Base-by-base conservation (phyloP, 805 yeast genomes). In the Kluyveromyces lactis region DNA sequence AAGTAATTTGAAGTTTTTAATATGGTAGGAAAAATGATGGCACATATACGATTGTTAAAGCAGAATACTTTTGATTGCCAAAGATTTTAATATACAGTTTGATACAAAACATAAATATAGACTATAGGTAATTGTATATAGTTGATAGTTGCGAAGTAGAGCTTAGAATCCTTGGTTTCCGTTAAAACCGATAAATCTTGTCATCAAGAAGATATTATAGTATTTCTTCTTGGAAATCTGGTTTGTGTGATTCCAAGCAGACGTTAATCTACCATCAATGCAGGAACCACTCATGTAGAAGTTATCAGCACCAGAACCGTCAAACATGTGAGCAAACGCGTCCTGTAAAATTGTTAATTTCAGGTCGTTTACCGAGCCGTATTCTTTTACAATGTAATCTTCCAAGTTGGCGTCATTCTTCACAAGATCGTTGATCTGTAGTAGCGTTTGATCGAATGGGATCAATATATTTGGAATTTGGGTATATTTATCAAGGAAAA, bases 191-290 rank as follows among this genome's bases (percentile, higher is more conserved):
- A 77, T 71, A 53, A 83, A 83, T 0, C 87, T 86, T 15, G 82
- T 66, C 36, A 83, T 58, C 33, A 83, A 53, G 56, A 83, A 82
- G 34, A 77, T 66, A 51, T 64, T 65, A 49, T 69, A 73, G 56
- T 80, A 83, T n/a, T 71, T 68, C 50, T 81, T 81, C 53, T 81
- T 79, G 18, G 77, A 63, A 30, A 83, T 75, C 46, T 72, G 71
- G 53, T 82, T 83, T 40, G 87, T 82, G 71, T 85, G 84, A 51
- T 82, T 84, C 86, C 90, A 84, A 2, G 87, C 85, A 39, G 83
- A 75, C 0, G 92, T 83, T 35, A 83, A 64, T 39, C 89, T 72
- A 16, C 92, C 94, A 56, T 83, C 94, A 36, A 83, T 83, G 61
- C 94, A 83, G 2, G 85, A 77, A 2, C 94, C 94, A 23, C 87